These are phyloP conservation scores for Talaromyces verruculosus DNA, from an alignment of 2,329 filamentous ascomycete species.

Conservation along the genomic window DNA sequence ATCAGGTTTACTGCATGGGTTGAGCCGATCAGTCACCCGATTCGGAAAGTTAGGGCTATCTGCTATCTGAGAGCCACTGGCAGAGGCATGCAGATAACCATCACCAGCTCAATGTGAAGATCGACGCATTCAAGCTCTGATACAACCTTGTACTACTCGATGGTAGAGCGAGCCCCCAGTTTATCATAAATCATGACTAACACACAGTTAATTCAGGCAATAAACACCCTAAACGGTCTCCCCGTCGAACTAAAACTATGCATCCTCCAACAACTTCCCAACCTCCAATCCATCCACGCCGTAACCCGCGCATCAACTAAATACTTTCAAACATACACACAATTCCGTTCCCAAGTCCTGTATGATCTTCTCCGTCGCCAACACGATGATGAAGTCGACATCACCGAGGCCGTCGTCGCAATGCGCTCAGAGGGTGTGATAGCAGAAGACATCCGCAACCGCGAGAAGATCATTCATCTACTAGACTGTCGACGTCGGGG, in stretches of 20 bases:
- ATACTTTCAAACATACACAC: slow-evolving; percentile 23
- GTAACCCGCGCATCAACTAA: slow-evolving; percentile 24
- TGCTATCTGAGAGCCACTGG: background rate
- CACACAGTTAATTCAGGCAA: background rate
- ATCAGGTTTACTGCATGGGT: background rate
- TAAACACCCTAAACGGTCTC: slow-evolving; percentile 19
- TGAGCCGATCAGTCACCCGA: background rate
- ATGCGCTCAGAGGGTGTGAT: slow-evolving; percentile 25
- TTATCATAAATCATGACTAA: background rate
- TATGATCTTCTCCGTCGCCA: slow-evolving; percentile 5
- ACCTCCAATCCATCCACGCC: slow-evolving; percentile 23
- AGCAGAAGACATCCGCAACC: slow-evolving; percentile 5
- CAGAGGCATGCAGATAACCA: background rate
- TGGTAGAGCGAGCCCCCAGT: background rate
- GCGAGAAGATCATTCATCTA: background rate
- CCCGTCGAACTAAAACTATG: slow-evolving; percentile 25
- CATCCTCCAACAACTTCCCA: slow-evolving; percentile 22
- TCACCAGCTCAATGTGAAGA: background rate
- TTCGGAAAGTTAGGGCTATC: slow-evolving; percentile 1
- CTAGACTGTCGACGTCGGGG: slow-evolving; percentile 9
- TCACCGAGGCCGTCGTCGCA: slow-evolving; percentile 25
- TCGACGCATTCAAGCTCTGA: background rate
- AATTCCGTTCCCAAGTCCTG: slow-evolving; percentile 16
- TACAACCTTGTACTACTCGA: background rate
- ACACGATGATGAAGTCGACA: slow-evolving; percentile 21